These are phyloP conservation scores for Mycena galericulata DNA, from an alignment of 768 basidiomycete species.

Conservation along the genomic window DNA sequence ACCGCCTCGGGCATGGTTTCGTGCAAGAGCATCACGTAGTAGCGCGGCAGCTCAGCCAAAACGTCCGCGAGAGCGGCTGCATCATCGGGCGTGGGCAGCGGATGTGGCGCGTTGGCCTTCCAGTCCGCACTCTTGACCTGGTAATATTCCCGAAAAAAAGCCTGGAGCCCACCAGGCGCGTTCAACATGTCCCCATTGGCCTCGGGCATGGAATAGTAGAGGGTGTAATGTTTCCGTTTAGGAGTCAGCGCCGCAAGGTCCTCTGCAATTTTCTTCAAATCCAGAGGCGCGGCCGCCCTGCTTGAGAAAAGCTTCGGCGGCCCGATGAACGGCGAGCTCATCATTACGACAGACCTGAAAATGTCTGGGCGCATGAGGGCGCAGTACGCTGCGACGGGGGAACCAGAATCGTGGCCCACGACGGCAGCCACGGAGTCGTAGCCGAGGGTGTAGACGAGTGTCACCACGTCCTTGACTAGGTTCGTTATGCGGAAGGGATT, in stretches of 20 bases:
- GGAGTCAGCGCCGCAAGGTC: conserved; percentile 56
- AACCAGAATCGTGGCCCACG: conserved; percentile 73
- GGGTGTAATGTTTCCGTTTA: conserved; percentile 68
- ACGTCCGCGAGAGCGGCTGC: conserved; percentile 45
- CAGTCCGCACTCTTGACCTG: conserved; percentile 72
- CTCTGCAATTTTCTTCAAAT: conserved; percentile 30
- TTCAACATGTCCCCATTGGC: conserved; percentile 61
- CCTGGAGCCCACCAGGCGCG: conserved; percentile 57
- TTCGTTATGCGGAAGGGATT: conserved; percentile 63
- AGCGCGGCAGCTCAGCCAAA: conserved; percentile 61
- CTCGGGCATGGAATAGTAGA: conserved; percentile 59
- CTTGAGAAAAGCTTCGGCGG: conserved; percentile 42
- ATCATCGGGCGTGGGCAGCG: conserved; percentile 48
- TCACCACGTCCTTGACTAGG: conserved; percentile 62
- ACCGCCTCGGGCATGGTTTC: conserved; percentile 66
- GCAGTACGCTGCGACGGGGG: conserved; percentile 63
- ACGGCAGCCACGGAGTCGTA: conserved; percentile 59
- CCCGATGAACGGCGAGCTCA: conserved; percentile 69
- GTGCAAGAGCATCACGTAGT: conserved; percentile 71
- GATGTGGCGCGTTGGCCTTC: conserved; percentile 54
- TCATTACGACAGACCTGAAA: conserved; percentile 66
- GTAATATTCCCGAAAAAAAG: conserved; percentile 66
- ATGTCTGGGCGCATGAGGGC: conserved; percentile 67
- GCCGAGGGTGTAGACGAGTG: conserved; percentile 64
- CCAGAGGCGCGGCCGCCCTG: conserved; percentile 22